A percentile compares a stretch with the other conserved stretches of the same genome.
Conservation (phyloP, 2,329 filamentous ascomycete genomes). For the Paecilomyces dactylethromorphus region DNA sequence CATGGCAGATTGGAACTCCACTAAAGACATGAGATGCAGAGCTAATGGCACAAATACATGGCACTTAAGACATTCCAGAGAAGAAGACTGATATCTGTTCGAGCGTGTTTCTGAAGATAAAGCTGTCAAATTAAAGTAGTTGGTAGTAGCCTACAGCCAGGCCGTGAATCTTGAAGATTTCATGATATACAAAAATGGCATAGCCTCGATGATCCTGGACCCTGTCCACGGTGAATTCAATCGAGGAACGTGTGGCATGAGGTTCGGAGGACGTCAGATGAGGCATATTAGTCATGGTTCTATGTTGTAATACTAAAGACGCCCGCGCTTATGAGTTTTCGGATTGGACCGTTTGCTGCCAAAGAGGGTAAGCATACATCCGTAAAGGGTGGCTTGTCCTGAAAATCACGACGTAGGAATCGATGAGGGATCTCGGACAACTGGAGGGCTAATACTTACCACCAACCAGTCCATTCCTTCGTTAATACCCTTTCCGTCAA, state of each 20-base stretch:
- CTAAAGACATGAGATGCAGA: background rate
- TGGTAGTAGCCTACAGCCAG: background rate
- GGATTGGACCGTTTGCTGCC: slow-evolving; percentile 38
- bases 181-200: background rate
- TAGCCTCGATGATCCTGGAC: background rate
- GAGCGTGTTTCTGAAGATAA: background rate
- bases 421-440: background rate
- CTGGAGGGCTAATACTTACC: slow-evolving; percentile 45
- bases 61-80: background rate
- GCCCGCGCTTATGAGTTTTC: slow-evolving; percentile 34
- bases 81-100: background rate
- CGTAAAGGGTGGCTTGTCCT: background rate
- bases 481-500: slow-evolving; percentile 87
- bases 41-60: background rate
- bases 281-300: slow-evolving; percentile 4
- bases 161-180: background rate
- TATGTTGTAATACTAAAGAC: slow-evolving; percentile 13
- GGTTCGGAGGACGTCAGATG: background rate
- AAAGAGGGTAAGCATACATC: slow-evolving; percentile 9
- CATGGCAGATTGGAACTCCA: background rate
- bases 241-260: background rate
- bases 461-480: slow-evolving; percentile 99
- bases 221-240: background rate
- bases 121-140: background rate
- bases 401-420: background rate